These are phyloP conservation scores for Nothophaeocryptopus gaeumannii DNA, from an alignment of 2,329 filamentous ascomycete genomes.

Conservation along the genomic window DNA sequence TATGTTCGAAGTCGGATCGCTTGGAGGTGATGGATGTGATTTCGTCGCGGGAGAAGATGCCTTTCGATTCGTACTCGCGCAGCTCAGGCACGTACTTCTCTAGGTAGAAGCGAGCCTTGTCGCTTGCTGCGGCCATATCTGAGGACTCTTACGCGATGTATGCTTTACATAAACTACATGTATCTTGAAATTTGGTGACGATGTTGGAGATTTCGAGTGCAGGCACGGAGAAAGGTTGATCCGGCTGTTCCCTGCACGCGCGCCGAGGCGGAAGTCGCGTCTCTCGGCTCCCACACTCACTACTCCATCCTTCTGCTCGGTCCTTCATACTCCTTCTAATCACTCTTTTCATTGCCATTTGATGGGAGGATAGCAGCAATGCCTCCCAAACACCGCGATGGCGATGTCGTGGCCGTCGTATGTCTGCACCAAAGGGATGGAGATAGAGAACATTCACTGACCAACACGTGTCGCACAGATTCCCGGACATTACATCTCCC, in stretches of 20 bases:
- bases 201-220: background rate
- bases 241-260: background rate
- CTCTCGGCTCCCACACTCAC: background rate
- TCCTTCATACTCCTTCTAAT: constrained; percentile 7
- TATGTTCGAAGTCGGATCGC: constrained; percentile 90
- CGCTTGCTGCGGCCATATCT: constrained; percentile 75
- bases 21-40: constrained; percentile 85
- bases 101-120: constrained; percentile 93
- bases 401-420: constrained; percentile 61
- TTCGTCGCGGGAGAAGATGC: constrained; percentile 87
- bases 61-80: constrained; percentile 86
- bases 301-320: constrained; percentile 6
- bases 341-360: background rate
- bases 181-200: background rate
- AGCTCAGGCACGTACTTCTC: constrained; percentile 91
- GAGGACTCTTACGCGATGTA: background rate
- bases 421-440: constrained; percentile 28
- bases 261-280: constrained; percentile 7
- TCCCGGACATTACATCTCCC: constrained; percentile 87
- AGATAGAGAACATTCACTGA: constrained; percentile 17
- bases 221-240: background rate
- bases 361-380: constrained; percentile 38
- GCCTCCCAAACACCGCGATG: constrained; percentile 61
- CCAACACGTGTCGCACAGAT: constrained; percentile 41
- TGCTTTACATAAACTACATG: too few relatives aligned